phyloP scores from a whole-genome alignment of 2,329 filamentous ascomycete genomes.

The Fusarium sp. region DNA sequence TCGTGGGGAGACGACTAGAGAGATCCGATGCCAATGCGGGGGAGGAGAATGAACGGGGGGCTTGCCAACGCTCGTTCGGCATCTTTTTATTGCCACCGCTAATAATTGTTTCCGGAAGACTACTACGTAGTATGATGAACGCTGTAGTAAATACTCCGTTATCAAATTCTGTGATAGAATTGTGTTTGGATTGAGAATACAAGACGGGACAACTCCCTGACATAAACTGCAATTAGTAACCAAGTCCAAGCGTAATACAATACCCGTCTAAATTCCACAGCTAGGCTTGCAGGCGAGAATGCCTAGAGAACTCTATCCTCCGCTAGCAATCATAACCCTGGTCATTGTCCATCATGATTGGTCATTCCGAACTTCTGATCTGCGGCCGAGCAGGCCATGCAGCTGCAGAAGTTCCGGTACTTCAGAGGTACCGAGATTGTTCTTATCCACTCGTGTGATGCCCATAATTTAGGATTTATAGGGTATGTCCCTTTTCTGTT shows the following conservation, averaged over 20 bases:
- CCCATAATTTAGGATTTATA: not conserved
- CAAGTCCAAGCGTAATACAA: not conserved
- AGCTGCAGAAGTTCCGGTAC: not conserved
- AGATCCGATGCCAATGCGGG: not conserved
- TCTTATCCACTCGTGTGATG: not conserved
- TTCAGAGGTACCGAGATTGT: not conserved
- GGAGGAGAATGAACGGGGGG: not conserved
- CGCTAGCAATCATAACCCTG: not conserved
- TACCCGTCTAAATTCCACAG: not conserved
- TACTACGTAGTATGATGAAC: too few species aligned
- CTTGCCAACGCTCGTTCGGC: not conserved
- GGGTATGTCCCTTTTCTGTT: not conserved
- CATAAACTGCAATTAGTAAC: not conserved
- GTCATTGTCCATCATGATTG: not conserved
- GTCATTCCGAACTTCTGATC: not conserved
- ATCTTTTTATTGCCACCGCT: not conserved
- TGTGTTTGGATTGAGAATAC: too few species aligned
- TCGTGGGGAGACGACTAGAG: not conserved
- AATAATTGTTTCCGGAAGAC: too few species aligned
- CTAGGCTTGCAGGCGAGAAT: not conserved
- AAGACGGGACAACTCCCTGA: not conserved
- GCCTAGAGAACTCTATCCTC: not conserved
- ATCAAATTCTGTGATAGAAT: too few species aligned
- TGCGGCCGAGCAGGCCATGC: not conserved
- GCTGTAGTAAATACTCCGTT: too few species aligned